Conservation (phyloP, 2,329 filamentous ascomycete genomes). For the Colletotrichum sp. region DNA sequence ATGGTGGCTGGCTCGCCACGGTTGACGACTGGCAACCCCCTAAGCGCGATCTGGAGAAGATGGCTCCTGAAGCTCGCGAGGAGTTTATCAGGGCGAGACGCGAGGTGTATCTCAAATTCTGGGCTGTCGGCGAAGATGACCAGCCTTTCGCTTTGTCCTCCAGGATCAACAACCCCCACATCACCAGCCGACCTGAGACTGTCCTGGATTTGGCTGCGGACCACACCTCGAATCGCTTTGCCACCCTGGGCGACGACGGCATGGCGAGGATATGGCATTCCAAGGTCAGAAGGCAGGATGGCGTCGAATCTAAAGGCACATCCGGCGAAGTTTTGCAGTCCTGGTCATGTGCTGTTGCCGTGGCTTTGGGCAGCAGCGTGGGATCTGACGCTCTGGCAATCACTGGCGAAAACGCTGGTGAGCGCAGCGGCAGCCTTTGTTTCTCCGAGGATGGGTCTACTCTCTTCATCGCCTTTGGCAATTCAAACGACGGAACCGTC, state of each 20-base stretch:
- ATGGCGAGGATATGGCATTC: conserved; percentile 83
- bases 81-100: conserved; percentile 57
- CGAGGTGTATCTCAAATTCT: conserved; percentile 91
- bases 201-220: conserved; percentile 78
- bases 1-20: conserved; percentile 90
- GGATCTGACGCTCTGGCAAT: conserved; percentile 35
- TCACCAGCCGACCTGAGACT: conserved; percentile 55
- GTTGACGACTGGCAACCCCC: conserved; percentile 90
- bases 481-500: conserved; percentile 63
- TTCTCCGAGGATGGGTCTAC: conserved; percentile 88
- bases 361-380: conserved; percentile 29
- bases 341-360: conserved; percentile 69
- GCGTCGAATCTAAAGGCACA: conserved; percentile 65
- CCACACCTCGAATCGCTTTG: conserved; percentile 74
- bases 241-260: conserved; percentile 84
- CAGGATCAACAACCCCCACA: conserved; percentile 84
- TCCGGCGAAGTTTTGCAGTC: conserved; percentile 66
- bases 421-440: conserved; percentile 67
- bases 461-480: conserved; percentile 71
- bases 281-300: conserved; percentile 71
- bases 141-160: conserved; percentile 77
- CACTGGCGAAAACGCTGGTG: conserved; percentile 30
- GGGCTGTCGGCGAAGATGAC: conserved; percentile 68
- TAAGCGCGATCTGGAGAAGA: conserved; percentile 65
- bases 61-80: conserved; percentile 38